Evolutionary conservation across 306 rosid species (phyloP).

Genomic region (Senna tora): DNA sequence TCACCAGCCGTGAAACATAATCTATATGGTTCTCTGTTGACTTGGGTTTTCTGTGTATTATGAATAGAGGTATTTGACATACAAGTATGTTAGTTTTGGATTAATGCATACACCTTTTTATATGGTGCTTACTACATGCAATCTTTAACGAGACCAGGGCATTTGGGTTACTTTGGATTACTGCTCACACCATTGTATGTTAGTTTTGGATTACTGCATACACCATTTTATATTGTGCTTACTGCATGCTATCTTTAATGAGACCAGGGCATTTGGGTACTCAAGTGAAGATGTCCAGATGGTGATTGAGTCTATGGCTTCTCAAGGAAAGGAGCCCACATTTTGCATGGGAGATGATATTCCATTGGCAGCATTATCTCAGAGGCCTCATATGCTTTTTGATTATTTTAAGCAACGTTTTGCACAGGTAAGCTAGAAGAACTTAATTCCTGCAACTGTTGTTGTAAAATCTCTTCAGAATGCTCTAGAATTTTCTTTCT

Average conservation of each 20-base stretch:
- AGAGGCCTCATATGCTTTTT: conserved; percentile 89
- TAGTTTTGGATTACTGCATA: conserved; percentile 34
- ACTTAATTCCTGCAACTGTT: conserved; percentile 18
- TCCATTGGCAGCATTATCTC: conserved; percentile 90
- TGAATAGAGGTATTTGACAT: conserved; percentile 24
- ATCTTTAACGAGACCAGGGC: too few relatives aligned
- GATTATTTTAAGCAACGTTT: conserved; percentile 97
- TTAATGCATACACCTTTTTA: conserved; percentile 31
- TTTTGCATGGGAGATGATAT: conserved; percentile 99
- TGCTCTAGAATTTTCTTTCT: conserved; percentile 27
- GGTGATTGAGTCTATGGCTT: conserved; percentile 95
- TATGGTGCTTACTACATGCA: too few relatives aligned
- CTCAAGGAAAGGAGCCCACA: conserved; percentile 99
- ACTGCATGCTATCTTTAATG: conserved; percentile 43
- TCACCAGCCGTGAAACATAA: conserved; percentile 22
- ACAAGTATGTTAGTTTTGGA: conserved; percentile 32
- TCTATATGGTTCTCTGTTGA: conserved; percentile 25
- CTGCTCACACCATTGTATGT: conserved; percentile 32
- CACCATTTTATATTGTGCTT: conserved; percentile 38
- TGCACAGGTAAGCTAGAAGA: conserved; percentile 76
- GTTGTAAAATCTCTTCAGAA: conserved; percentile 17
- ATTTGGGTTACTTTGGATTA: conserved; percentile 35
- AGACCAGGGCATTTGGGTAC: conserved; percentile 97
- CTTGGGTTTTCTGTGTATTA: conserved; percentile 25
- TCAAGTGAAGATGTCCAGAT: conserved; percentile 98